Base-by-base conservation (phyloP, 1,284 basidiomycete genomes). In the Microbotryum saponariae region DNA sequence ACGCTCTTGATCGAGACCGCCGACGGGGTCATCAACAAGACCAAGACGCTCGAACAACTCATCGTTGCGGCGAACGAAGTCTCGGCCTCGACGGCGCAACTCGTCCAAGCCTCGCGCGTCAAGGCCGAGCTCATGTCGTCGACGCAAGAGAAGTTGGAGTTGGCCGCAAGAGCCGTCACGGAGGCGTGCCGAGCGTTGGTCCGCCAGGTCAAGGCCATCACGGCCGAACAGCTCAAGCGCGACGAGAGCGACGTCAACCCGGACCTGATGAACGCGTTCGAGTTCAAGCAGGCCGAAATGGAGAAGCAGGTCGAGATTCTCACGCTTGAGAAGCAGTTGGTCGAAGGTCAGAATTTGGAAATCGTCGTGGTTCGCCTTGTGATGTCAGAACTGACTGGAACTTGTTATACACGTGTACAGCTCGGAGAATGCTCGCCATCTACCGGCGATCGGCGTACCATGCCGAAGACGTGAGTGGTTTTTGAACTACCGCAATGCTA, bases 51-150 rank as follows among this genome's bases (percentile, higher is more conserved):
- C 60, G 96, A 98, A 78, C 96, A 99, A 78, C 86, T 99, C 67
- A 98, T 99, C 72, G 96, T 98, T 53, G 91, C 96, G 7, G 97
- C 94, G 31, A 98, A 98, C 78, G 96, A 97, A 76, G 96, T 99
- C 27, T 90, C 91, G 1, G 91, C 87, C 54, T 87, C 94, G 0
- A 98, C 96, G 0, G 96, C 94, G 6, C 96, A 99, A 77, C 86
- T 99, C 54, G 96, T 99, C 53, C 94, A 94, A 29, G 96, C 96
- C 2, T 97, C 92, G 23, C 86, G 96, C 59, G 96, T 99, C 74
- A 99, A 98, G 80, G 91, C 93, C 7, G 92, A 92, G 74, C 81
- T 97, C 70, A 98, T 97, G 92, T 93, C 90, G 63, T 92, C 93
- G 80, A 97, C 94, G 5, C 96, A 98, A 77, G 91, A 97, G 73